phyloP scores from a whole-genome alignment of 148 eudicot genomes.

The Hydrangea macrophylla region DNA sequence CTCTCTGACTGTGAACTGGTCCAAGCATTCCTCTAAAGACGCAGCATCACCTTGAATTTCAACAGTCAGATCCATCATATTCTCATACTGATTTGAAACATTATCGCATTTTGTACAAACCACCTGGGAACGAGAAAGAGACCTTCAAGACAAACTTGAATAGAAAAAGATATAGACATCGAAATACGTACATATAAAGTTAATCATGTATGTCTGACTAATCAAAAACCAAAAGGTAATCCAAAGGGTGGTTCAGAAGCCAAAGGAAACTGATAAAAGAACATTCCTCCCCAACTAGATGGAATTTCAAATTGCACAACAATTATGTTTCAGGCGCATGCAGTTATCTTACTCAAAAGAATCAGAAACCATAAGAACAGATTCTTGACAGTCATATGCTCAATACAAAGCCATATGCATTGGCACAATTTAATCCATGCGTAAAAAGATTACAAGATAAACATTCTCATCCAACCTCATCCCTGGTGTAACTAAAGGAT shows the following conservation, averaged over 20 bases:
- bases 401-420: too few relatives aligned
- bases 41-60: slow-evolving; percentile 84
- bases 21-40: slow-evolving; percentile 84
- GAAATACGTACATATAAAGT: too few relatives aligned
- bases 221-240: not conserved
- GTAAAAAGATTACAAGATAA: too few relatives aligned
- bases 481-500: too few relatives aligned
- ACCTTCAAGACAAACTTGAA: too few relatives aligned
- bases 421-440: too few relatives aligned
- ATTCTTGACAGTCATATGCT: not conserved
- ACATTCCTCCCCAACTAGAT: not conserved
- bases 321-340: not conserved
- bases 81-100: slow-evolving; percentile 78
- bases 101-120: slow-evolving; percentile 70
- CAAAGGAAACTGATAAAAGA: not conserved
- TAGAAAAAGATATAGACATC: too few relatives aligned
- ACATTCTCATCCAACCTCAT: too few relatives aligned
- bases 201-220: not conserved
- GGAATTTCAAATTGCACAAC: not conserved
- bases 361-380: not conserved
- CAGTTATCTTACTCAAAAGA: not conserved
- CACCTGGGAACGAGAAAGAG: slow-evolving; percentile 42
- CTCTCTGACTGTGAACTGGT: slow-evolving; percentile 80
- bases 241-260: not conserved
- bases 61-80: slow-evolving; percentile 96